A percentile compares a stretch with the other conserved stretches of the same genome.
phyloP scores from a whole-genome alignment of 176 grass and related monocot species.

The Phoenix roebelenii region DNA sequence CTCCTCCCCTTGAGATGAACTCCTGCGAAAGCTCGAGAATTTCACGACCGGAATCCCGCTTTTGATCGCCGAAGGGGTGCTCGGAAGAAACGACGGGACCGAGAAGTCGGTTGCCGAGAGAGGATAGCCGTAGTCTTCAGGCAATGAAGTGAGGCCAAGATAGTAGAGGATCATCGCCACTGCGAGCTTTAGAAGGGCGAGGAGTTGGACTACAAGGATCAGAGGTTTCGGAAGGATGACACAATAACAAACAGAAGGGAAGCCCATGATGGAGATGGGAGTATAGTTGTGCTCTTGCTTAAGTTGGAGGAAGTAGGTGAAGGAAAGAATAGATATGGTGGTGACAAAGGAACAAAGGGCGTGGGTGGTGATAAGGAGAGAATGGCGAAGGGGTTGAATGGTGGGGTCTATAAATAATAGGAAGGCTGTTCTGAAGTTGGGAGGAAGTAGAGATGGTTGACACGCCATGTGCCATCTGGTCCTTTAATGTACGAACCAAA shows the following conservation, averaged over 20 bases:
- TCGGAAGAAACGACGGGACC: neutral
- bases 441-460: too few relatives aligned
- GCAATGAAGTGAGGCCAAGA: neutral
- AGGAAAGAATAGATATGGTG: too few relatives aligned
- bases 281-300: too few relatives aligned
- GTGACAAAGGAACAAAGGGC: too few relatives aligned
- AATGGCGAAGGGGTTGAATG: too few relatives aligned
- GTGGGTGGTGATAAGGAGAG: too few relatives aligned
- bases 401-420: too few relatives aligned
- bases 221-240: constrained; percentile 16
- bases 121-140: neutral
- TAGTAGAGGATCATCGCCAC: neutral
- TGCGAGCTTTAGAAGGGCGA: neutral
- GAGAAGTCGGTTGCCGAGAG: neutral
- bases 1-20: neutral
- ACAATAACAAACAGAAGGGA: constrained; percentile 13
- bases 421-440: too few relatives aligned
- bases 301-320: too few relatives aligned
- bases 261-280: neutral
- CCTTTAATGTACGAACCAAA: too few relatives aligned
- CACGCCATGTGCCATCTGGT: too few relatives aligned
- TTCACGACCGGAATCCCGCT: constrained; percentile 6
- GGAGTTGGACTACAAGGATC: constrained; percentile 4
- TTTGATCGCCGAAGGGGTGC: neutral
- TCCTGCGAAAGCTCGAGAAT: neutral